A percentile compares a stretch with the other conserved stretches of the same genome.
These are phyloP conservation scores for Clonostachys rhizophaga DNA, from an alignment of 2,329 filamentous ascomycete genomes.

Conservation along the genomic window DNA sequence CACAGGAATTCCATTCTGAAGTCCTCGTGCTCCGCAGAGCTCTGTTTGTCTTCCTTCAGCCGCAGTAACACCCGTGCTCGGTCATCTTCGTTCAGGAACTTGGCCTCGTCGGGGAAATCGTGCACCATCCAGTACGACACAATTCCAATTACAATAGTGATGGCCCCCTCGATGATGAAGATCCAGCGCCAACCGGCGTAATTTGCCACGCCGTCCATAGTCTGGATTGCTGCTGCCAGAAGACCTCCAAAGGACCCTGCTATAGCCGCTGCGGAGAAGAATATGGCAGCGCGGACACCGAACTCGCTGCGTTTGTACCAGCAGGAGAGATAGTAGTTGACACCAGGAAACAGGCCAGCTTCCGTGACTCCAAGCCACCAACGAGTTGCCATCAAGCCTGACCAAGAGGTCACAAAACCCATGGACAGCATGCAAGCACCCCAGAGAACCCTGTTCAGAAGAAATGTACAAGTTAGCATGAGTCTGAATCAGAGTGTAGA, in stretches of 20 bases:
- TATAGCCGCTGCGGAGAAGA: conserved; percentile 78
- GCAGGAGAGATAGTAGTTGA: conserved; percentile 77
- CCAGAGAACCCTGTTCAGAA: conserved; percentile 48
- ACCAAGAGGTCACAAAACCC: conserved; percentile 61
- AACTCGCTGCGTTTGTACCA: conserved; percentile 82
- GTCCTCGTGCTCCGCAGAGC: conserved; percentile 68
- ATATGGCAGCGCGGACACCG: conserved; percentile 73
- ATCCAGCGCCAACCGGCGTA: conserved; percentile 60
- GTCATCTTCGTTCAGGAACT: conserved; percentile 66
- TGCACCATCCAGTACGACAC: conserved; percentile 74
- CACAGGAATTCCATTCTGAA: conserved; percentile 72
- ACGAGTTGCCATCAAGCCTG: conserved; percentile 60
- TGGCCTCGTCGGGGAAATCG: conserved; percentile 75
- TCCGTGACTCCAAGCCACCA: conserved; percentile 73
- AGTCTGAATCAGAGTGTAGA: not conserved
- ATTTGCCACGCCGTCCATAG: conserved; percentile 61
- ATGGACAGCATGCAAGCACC: conserved; percentile 66
- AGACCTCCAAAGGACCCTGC: conserved; percentile 76
- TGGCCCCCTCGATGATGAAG: conserved; percentile 65
- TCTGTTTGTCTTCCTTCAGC: conserved; percentile 66
- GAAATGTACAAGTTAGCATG: conserved; percentile 9
- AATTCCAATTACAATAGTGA: conserved; percentile 65
- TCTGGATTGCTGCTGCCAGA: conserved; percentile 65
- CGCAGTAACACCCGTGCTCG: conserved; percentile 68
- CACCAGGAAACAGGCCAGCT: conserved; percentile 70